A percentile compares a stretch with the other conserved stretches of the same genome.
These are phyloP conservation scores for Ganoderma leucocontextum DNA, from an alignment of 1,284 basidiomycete species.

Conservation along the genomic window DNA sequence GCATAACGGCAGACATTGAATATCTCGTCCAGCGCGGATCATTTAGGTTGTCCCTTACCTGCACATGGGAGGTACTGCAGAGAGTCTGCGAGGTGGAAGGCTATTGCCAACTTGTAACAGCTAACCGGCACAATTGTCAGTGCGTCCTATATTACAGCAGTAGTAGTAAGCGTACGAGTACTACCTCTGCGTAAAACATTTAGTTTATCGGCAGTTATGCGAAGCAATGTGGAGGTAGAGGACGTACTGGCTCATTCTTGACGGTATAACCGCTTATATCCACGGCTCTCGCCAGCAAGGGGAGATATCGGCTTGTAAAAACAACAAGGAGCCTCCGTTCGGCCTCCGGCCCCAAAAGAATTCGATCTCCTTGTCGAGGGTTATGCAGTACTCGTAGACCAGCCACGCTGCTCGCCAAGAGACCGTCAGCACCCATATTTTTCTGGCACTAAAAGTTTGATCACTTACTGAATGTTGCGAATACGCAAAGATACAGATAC, in stretches of 20 bases:
- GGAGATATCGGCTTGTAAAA: not conserved
- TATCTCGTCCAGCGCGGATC: not conserved
- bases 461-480: not conserved
- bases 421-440: not conserved
- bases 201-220: not conserved
- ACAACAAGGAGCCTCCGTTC: not conserved
- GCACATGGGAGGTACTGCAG: not conserved
- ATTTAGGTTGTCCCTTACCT: not conserved
- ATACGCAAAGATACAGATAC: not conserved
- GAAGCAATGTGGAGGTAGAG: not conserved
- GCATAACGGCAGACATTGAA: not conserved
- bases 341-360: not conserved
- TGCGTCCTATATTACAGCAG: not conserved
- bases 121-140: not conserved
- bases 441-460: not conserved
- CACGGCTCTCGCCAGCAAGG: not conserved
- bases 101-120: not conserved
- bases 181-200: not conserved
- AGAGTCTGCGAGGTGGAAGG: not conserved
- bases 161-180: too few relatives aligned
- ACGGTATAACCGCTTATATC: not conserved
- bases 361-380: not conserved
- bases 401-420: not conserved
- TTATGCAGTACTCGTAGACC: not conserved
- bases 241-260: not conserved